Base-by-base conservation (phyloP, 345 rosid species). In the Schrenkiella parvula region DNA sequence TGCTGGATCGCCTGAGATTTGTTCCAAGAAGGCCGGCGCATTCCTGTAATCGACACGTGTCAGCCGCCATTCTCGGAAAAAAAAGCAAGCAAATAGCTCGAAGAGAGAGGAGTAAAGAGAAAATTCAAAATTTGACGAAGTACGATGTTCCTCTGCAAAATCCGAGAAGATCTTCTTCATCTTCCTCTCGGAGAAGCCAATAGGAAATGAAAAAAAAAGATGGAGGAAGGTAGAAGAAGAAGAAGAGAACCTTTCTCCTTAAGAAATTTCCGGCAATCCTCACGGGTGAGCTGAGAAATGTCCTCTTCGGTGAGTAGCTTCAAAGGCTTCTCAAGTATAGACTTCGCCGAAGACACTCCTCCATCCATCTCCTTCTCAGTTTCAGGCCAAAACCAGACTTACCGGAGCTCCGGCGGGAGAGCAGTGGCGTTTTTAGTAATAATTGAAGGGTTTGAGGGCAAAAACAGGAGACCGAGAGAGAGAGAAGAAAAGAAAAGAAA, bases 1-100 rank as follows among this genome's bases (percentile, higher is more conserved):
- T 92, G 98, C 84, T 92, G 96, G 87, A 92, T 88, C 84, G 98
- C 98, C 80, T 92, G 98, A 56, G 98, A 92, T 78, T 92, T 89
- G 87, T 92, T 92, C 98, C 98, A 92, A 4, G 98, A 92, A 18
- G 98, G 98, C 44, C 91, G 81, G 12, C 98, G 87, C 98, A 92
- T 92, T 82, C 98, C 96, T 92, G 90, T 68, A 10, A 39, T n/a
- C 50, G 78, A 78, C 89, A 83, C 89, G 86, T 84, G 83, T 77
- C 80, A 77, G 67, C 69, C 75, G 68, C 76, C 80, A 61, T 58
- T 65, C 64, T 54, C 71, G 41, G 21, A 8, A 5, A 6, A 35
- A 13, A 10, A 50, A n/a, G 53, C 0, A 34, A n/a, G 9, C 6
- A 8, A 12, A 2, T 26, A 72, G 41, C 64, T 60, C 37, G 0